Evolutionary conservation across 257 asterid genomes (phyloP).

Genomic region (Orobanche coerulescens): DNA sequence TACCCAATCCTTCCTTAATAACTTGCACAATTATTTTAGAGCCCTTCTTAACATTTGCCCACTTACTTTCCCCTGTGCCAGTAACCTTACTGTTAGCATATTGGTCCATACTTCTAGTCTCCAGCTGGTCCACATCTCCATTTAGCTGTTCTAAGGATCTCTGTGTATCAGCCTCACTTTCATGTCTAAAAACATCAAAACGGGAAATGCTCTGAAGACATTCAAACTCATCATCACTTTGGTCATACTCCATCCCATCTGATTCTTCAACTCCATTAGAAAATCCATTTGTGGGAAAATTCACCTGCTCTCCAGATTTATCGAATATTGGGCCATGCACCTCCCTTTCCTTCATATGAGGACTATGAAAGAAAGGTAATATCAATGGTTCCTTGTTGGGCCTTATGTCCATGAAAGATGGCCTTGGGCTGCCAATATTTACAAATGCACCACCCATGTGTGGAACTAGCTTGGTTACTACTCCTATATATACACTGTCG

Average conservation of each 20-base stretch:
- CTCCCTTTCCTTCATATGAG: slow-evolving; percentile 37
- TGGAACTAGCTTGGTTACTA: slow-evolving; percentile 75
- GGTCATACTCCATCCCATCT: slow-evolving; percentile 59
- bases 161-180: slow-evolving; percentile 29
- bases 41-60: slow-evolving; percentile 65
- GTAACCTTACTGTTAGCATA: slow-evolving; percentile 22
- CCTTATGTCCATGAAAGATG: slow-evolving; percentile 82
- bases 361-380: slow-evolving; percentile 46
- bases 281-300: slow-evolving; percentile 34
- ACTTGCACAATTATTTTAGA: slow-evolving; percentile 90
- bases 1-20: slow-evolving; percentile 92
- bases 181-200: slow-evolving; percentile 38
- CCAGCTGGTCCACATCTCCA: slow-evolving; percentile 32
- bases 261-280: slow-evolving; percentile 44
- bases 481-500: slow-evolving; percentile 85
- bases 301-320: slow-evolving; percentile 32
- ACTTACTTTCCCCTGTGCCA: slow-evolving; percentile 38
- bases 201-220: slow-evolving; percentile 38
- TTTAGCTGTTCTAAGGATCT: slow-evolving; percentile 29
- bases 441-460: slow-evolving; percentile 98
- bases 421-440: slow-evolving; percentile 81
- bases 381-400: slow-evolving; percentile 61
- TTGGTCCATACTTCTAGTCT: slow-evolving; percentile 21
- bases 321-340: slow-evolving; percentile 28
- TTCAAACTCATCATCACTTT: slow-evolving; percentile 50